phyloP scores from a whole-genome alignment of 2,329 filamentous ascomycete species.

The Verticillium klebahnii region DNA sequence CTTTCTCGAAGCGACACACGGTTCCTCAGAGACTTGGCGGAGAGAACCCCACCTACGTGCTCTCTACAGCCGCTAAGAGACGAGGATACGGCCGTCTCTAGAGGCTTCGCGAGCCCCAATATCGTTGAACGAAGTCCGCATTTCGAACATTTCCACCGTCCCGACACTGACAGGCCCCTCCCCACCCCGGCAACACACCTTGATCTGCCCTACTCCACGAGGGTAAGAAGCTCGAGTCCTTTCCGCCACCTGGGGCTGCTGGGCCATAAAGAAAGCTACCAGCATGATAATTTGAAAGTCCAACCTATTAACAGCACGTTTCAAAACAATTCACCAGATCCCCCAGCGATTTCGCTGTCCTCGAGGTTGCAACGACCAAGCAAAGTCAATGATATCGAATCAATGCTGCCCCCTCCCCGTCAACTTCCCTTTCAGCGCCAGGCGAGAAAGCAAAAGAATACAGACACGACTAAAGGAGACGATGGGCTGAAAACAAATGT shows the following conservation, averaged over 20 bases:
- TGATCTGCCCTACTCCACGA: background rate
- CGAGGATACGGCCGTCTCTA: too few relatives aligned
- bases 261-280: background rate
- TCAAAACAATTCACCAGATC: background rate
- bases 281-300: background rate
- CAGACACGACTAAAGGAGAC: background rate
- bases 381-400: background rate
- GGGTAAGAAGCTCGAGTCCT: background rate
- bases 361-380: background rate
- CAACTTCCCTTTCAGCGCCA: background rate
- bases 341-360: background rate
- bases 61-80: background rate
- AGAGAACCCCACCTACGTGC: background rate
- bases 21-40: background rate
- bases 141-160: background rate
- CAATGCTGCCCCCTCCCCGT: constrained; percentile 1
- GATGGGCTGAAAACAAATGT: background rate
- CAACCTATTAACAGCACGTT: too few relatives aligned
- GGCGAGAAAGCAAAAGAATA: background rate
- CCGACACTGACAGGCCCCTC: background rate
- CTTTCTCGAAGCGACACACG: background rate
- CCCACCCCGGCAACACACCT: background rate
- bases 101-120: background rate
- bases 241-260: background rate
- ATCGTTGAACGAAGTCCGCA: background rate